phyloP scores from a whole-genome alignment of 1,284 basidiomycete species.

The Porodaedalea pini region DNA sequence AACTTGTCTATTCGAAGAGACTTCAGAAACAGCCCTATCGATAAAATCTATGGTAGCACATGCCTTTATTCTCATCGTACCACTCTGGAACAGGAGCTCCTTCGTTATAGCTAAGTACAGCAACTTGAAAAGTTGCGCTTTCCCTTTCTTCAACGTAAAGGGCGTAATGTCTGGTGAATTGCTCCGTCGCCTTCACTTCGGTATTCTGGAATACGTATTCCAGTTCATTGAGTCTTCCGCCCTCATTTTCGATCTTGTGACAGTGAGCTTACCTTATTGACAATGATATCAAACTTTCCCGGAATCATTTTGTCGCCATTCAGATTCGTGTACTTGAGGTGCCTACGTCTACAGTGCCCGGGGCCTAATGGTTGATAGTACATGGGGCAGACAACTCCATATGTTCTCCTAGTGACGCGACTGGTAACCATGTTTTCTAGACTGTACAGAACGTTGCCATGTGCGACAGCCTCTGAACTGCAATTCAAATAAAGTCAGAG shows the following conservation, averaged over 20 bases:
- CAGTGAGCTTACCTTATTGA: slow-evolving; percentile 25
- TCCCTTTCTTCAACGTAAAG: background rate
- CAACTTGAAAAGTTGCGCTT: too few relatives aligned
- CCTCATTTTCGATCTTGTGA: too few relatives aligned
- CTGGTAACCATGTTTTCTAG: slow-evolving; percentile 76
- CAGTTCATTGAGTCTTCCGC: too few relatives aligned
- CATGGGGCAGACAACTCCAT: slow-evolving; percentile 70
- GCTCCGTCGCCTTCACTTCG: background rate
- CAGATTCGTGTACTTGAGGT: slow-evolving; percentile 26
- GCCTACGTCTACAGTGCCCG: slow-evolving; percentile 52
- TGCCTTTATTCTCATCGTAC: slow-evolving; percentile 16
- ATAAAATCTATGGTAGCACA: background rate
- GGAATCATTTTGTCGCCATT: slow-evolving; percentile 67
- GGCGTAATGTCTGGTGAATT: background rate
- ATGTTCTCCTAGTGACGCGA: slow-evolving; percentile 71
- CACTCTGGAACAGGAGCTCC: slow-evolving; percentile 5
- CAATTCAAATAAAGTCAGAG: too few relatives aligned
- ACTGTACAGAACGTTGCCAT: slow-evolving; percentile 78
- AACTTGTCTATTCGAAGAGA: too few relatives aligned
- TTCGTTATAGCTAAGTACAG: slow-evolving; percentile 1
- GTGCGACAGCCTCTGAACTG: slow-evolving; percentile 76
- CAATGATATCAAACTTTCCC: slow-evolving; percentile 64
- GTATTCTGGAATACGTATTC: background rate
- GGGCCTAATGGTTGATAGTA: slow-evolving; percentile 59
- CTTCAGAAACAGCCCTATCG: too few relatives aligned